Percentiles rank a stretch among this genome's conserved stretches.
These are phyloP conservation scores for Chytriomyces sp. DNA, from an alignment of 192 early-diverging fungal species.

Conservation along the genomic window DNA sequence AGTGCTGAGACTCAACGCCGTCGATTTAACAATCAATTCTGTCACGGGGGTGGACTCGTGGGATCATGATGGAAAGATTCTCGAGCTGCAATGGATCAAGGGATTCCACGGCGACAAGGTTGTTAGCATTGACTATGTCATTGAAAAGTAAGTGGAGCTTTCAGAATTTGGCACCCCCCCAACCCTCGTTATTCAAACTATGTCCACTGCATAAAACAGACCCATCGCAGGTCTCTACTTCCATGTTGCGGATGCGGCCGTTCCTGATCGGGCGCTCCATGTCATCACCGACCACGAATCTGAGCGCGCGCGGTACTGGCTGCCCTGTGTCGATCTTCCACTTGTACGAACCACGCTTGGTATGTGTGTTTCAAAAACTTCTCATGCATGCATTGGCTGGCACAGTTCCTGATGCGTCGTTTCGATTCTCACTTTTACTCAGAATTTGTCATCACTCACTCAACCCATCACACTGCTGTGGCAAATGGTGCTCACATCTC, in stretches of 20 bases:
- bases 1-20: slow-evolving; percentile 21
- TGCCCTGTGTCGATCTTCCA: slow-evolving; percentile 57
- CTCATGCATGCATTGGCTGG: no score
- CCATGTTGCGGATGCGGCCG: slow-evolving; percentile 40
- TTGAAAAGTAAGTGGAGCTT: background rate
- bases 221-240: slow-evolving; percentile 56
- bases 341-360: slow-evolving; percentile 48
- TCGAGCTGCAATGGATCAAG: slow-evolving; percentile 5
- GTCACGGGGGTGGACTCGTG: slow-evolving; percentile 12
- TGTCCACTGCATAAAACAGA: background rate
- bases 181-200: no score
- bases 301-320: slow-evolving; percentile 60
- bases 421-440: slow-evolving; percentile 16
- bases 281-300: slow-evolving; percentile 57
- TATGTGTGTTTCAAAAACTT: background rate
- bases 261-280: slow-evolving; percentile 39
- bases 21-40: slow-evolving; percentile 3
- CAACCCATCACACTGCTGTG: slow-evolving; percentile 42
- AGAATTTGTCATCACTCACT: slow-evolving; percentile 52
- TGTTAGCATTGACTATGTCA: slow-evolving; percentile 27
- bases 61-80: slow-evolving; percentile 25
- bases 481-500: slow-evolving; percentile 52
- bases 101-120: slow-evolving; percentile 1
- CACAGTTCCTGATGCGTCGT: background rate
- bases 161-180: background rate